phyloP scores from a whole-genome alignment of 73 alveolate genomes.

The Paramecium sexaurelia region DNA sequence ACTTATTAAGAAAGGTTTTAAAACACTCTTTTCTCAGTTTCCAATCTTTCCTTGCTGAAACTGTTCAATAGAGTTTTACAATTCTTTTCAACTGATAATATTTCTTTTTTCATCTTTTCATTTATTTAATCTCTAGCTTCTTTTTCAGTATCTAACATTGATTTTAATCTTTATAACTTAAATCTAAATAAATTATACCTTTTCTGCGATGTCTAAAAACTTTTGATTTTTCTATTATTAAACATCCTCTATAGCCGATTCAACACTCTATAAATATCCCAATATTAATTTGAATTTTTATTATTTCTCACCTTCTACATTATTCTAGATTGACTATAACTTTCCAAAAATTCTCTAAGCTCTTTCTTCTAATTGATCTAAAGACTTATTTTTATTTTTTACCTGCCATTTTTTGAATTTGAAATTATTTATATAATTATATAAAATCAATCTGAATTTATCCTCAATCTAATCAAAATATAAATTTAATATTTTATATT shows the following conservation, averaged over 20 bases:
- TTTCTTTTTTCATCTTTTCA: slow-evolving; percentile 58
- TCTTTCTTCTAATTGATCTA: slow-evolving; percentile 53
- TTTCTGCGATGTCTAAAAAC: slow-evolving; percentile 58
- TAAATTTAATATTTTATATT: background rate
- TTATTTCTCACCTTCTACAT: slow-evolving; percentile 51
- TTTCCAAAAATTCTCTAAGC: slow-evolving; percentile 56
- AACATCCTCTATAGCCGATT: slow-evolving; percentile 55
- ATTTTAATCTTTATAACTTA: slow-evolving; percentile 37
- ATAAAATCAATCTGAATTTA: slow-evolving; percentile 36
- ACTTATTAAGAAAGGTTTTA: slow-evolving; percentile 60
- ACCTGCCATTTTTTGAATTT: slow-evolving; percentile 58
- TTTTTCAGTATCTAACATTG: slow-evolving; percentile 36
- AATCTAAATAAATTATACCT: background rate
- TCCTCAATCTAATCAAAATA: slow-evolving; percentile 1
- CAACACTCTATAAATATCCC: slow-evolving; percentile 44
- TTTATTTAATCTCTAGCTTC: slow-evolving; percentile 38
- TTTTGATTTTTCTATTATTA: slow-evolving; percentile 37
- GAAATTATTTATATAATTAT: background rate
- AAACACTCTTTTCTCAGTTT: slow-evolving; percentile 66
- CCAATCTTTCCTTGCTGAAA: slow-evolving; percentile 65
- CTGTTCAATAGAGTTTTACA: slow-evolving; percentile 44
- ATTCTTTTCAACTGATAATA: slow-evolving; percentile 43
- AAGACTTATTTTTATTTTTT: background rate
- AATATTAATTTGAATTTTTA: slow-evolving; percentile 36
- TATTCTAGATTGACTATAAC: slow-evolving; percentile 4